Conservation (phyloP, 2,329 filamentous ascomycete genomes). For the Fusarium sacchari region DNA sequence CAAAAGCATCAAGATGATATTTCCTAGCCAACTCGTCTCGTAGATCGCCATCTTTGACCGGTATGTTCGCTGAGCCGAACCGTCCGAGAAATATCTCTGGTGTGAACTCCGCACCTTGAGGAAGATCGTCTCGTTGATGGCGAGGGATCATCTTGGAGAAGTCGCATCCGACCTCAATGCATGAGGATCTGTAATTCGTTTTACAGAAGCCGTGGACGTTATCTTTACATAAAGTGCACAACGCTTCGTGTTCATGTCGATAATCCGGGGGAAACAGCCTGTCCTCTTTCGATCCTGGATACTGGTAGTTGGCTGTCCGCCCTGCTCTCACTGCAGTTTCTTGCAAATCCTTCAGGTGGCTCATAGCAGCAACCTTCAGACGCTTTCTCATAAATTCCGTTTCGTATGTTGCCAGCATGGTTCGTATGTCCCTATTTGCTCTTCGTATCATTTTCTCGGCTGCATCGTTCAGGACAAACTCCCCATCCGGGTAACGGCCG, state of each 20-base stretch:
- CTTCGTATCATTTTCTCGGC: not conserved
- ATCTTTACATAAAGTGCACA: not conserved
- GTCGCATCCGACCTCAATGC: not conserved
- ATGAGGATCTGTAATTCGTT: not conserved
- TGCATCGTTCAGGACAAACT: not conserved
- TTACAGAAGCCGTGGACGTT: not conserved
- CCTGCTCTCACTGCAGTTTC: not conserved
- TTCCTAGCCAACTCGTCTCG: slow-evolving; percentile 46
- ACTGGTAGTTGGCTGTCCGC: not conserved
- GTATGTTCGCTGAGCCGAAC: slow-evolving; percentile 50
- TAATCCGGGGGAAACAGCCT: not conserved
- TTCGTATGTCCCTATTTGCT: not conserved
- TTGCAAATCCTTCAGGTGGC: not conserved
- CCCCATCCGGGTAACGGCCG: not conserved
- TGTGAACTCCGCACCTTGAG: not conserved
- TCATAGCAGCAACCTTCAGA: not conserved
- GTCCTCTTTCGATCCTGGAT: not conserved
- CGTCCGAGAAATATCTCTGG: not conserved
- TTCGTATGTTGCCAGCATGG: not conserved
- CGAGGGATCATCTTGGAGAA: not conserved
- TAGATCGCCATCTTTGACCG: slow-evolving; percentile 49
- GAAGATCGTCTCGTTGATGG: not conserved
- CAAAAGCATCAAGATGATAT: slow-evolving; percentile 35
- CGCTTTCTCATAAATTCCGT: not conserved
- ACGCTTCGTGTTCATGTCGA: not conserved